phyloP scores from a whole-genome alignment of 2,329 filamentous ascomycete species.

The Didymella sp. region DNA sequence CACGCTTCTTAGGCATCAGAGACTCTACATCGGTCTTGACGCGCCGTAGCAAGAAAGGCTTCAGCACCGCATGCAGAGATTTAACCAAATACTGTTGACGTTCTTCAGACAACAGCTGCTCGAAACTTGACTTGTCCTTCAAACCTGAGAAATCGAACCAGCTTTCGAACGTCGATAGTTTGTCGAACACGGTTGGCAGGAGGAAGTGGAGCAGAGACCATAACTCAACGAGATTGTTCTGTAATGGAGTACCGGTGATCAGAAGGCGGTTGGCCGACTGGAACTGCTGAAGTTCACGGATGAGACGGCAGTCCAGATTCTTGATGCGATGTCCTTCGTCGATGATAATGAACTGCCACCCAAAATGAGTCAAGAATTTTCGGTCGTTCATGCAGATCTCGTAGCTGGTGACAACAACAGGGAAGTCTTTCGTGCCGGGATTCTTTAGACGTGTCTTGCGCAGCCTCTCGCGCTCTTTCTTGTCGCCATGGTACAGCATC shows the following conservation, averaged over 20 bases:
- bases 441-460: constrained; percentile 74
- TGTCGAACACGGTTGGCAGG: constrained; percentile 89
- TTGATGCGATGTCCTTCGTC: constrained; percentile 98
- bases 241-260: constrained; percentile 92
- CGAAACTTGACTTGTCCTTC: constrained; percentile 79
- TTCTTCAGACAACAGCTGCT: constrained; percentile 79
- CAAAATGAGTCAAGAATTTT: constrained; percentile 78
- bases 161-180: constrained; percentile 88
- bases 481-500: constrained; percentile 87
- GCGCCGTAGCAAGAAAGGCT: constrained; percentile 85
- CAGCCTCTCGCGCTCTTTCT: constrained; percentile 77
- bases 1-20: constrained; percentile 91
- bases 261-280: constrained; percentile 88
- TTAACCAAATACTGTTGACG: constrained; percentile 79
- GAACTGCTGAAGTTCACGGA: constrained; percentile 86
- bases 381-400: constrained; percentile 95
- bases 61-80: constrained; percentile 90
- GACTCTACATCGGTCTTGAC: constrained; percentile 94
- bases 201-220: constrained; percentile 96
- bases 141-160: constrained; percentile 98
- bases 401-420: constrained; percentile 92
- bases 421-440: constrained; percentile 75
- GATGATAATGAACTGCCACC: constrained; percentile 98
- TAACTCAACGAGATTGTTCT: constrained; percentile 93
- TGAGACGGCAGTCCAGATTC: constrained; percentile 91